Evolutionary conservation across 75 land plant species (phyloP), one percentile per base, ranked within the genome.

Genomic region (Gnetum montanum): DNA sequence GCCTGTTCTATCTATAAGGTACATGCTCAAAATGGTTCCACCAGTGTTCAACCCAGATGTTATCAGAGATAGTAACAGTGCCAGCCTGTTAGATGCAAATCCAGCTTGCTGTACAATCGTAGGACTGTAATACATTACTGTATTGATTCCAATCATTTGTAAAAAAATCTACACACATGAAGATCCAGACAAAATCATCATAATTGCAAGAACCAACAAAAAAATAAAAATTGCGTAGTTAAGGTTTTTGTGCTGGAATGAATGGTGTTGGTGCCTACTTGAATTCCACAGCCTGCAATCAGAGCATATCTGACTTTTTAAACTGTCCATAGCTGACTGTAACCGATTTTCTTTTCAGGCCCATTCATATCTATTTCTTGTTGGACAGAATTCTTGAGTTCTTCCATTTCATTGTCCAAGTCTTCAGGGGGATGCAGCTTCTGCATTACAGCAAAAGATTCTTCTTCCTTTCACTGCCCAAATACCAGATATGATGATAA

Each of bases 61-160:
- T 4, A 81, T 60, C 34, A 86, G 74, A 12, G 92, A 91, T 10
- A 91, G 80, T 1, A 78, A 62, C n/a, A 91, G 46, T 0, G 92
- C 97, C 7, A 82, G 78, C 30, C 60, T 44, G 43, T 91, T 92
- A 10, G 97, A 86, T 10, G 97, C 92, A 66, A 76, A 86, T n/a
- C 92, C 92, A 26, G 92, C 88, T 37, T 76, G 58, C 63, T 91
- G 95, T 13, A 91, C 88, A 18, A 91, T 91, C 49, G 88, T 75
- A 10, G 97, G 91, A 54, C 92, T 83, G 69, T 91, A 91, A 29
- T 91, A 91, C 97, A 91, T 91, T 2, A 91, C 97, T 4, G 97
- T 83, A 46, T 91, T 91, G 43, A 91, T 91, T 24, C 97, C 97
- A 16, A 81, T 83, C 43, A 91, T 81, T 46, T 91, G 92, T 55